Evolutionary conservation across 805 yeast species (phyloP).

Genomic region (Schwanniomyces vanrijiae): DNA sequence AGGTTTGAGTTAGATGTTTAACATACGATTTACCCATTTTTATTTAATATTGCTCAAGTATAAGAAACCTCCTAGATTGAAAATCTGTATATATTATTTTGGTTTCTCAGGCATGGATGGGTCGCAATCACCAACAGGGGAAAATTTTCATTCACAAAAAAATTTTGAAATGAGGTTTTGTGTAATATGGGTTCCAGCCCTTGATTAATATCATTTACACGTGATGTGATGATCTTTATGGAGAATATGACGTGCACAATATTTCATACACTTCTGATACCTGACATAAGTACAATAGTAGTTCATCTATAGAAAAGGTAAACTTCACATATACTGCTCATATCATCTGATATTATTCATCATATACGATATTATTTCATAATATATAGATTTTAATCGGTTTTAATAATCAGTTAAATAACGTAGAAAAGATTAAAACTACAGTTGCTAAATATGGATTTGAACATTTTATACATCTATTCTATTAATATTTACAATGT

Average conservation of each 20-base stretch:
- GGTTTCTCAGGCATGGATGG: neutral
- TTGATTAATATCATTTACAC: neutral
- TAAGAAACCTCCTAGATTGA: neutral
- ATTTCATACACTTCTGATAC: no score
- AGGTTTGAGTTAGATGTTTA: conserved; percentile 2
- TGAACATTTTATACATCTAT: no score
- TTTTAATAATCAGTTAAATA: no score
- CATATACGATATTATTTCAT: no score
- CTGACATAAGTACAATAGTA: no score
- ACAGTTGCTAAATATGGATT: no score
- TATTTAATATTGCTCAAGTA: conserved; percentile 13
- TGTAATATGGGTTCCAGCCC: conserved; percentile 2
- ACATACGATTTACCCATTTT: conserved; percentile 43
- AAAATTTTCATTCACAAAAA: conserved; percentile 5
- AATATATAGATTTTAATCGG: no score
- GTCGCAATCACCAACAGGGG: conserved; percentile 2
- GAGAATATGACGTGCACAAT: neutral
- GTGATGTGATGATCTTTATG: no score
- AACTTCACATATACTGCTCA: no score
- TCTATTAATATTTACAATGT: conserved; percentile 2
- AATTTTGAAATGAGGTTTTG: neutral
- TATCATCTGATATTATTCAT: no score
- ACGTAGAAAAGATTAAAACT: no score
- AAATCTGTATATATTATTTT: conserved; percentile 5
- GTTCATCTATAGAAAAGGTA: no score